Evolutionary conservation across 2,329 filamentous ascomycete species (phyloP).

Genomic region (Fusarium sp.): DNA sequence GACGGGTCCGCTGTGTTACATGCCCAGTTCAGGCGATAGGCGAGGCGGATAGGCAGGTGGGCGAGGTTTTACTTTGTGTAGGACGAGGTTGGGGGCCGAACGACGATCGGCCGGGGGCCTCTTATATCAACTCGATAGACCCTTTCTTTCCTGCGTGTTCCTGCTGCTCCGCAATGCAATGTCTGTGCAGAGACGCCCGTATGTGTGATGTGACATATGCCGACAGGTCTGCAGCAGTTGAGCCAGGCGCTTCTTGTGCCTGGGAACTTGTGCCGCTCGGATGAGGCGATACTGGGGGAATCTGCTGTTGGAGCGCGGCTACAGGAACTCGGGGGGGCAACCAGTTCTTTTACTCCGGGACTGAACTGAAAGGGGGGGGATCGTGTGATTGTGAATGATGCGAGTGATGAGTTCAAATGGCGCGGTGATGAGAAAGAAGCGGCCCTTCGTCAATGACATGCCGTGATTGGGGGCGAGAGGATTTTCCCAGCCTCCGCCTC

Average conservation of each 20-base stretch:
- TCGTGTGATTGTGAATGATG: conserved; percentile 25
- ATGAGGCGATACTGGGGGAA: conserved; percentile 6
- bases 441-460: neutral
- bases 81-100: conserved; percentile 22
- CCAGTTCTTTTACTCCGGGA: neutral
- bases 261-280: conserved; percentile 1
- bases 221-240: neutral
- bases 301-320: conserved; percentile 23
- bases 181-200: neutral
- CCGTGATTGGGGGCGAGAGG: conserved; percentile 10
- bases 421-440: conserved; percentile 15
- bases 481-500: conserved; percentile 22
- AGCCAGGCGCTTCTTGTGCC: conserved; percentile 19
- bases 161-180: neutral
- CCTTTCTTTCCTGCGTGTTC: neutral
- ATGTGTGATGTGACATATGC: conserved; percentile 24
- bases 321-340: conserved; percentile 3
- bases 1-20: conserved; percentile 27
- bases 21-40: conserved; percentile 23
- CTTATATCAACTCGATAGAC: conserved; percentile 20
- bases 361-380: neutral
- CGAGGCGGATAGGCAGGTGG: neutral
- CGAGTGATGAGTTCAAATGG: conserved; percentile 33
- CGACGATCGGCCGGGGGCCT: conserved; percentile 15
- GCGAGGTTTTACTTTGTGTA: conserved; percentile 12